phyloP scores from a whole-genome alignment of 257 asterid genomes.

The Lycium barbarum region DNA sequence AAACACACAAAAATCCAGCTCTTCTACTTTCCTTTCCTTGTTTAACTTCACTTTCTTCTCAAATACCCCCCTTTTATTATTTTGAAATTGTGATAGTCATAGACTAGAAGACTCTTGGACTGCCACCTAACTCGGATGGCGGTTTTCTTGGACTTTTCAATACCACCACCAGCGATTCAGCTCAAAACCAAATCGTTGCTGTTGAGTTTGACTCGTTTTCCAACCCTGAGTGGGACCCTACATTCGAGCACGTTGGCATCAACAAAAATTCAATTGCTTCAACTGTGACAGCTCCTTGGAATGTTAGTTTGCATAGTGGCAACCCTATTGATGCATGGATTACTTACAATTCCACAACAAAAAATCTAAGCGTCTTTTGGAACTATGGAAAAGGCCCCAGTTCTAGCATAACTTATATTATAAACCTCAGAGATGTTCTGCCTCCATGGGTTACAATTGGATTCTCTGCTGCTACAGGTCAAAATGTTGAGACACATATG shows the following conservation, averaged over 20 bases:
- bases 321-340: constrained; percentile 41
- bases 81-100: no score
- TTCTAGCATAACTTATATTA: constrained; percentile 35
- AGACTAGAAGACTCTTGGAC: no score
- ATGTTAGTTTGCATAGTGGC: constrained; percentile 41
- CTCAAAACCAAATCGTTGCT: constrained; percentile 33
- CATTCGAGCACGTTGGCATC: constrained; percentile 46
- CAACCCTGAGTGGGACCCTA: constrained; percentile 48
- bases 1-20: no score
- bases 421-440: constrained; percentile 41
- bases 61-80: no score
- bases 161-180: constrained; percentile 35
- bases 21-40: no score
- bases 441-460: constrained; percentile 42
- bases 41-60: no score
- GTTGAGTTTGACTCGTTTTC: constrained; percentile 46
- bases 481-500: constrained; percentile 23
- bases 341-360: constrained; percentile 36
- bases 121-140: constrained; percentile 52
- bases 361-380: constrained; percentile 47
- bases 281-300: constrained; percentile 35
- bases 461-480: constrained; percentile 52
- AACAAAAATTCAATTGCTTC: constrained; percentile 44
- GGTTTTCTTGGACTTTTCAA: constrained; percentile 50
- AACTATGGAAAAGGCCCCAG: constrained; percentile 36